Base-by-base conservation (phyloP, 2,329 filamentous ascomycete species). In the Alternaria sp. region DNA sequence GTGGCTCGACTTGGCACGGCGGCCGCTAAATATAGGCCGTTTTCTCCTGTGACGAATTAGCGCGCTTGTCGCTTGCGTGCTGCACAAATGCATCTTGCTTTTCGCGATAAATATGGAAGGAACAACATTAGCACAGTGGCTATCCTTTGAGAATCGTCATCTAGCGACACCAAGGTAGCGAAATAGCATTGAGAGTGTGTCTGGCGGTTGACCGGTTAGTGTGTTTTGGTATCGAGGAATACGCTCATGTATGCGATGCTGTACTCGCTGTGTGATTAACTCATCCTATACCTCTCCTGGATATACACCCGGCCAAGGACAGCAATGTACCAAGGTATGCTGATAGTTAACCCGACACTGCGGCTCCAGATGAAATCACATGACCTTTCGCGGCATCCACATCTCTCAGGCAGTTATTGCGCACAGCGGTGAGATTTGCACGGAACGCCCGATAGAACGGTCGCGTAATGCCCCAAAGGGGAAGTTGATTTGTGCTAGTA, bases 1-100 rank as follows among this genome's bases (percentile, higher is more conserved):
- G 60, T 68, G 62, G 68, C 59, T 63, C 41, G 22, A 54, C 60
- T 60, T 55, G 57, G 59, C 63, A 53, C 45, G 27, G 58, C 55
- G 60, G 63, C 30, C 61, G 52, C 70, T 70, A 74, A 74, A 74
- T 69, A 74, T 75, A 74, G 71, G 52, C 52, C 55, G n/a, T 62
- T 44, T 38, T 28, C 45, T 52, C 54, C 38, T 36, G 38, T 25
- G 54, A 60, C 48, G 28, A 60, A 43, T 41, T 34, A 55, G 62
- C 52, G 46, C 45, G 20, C 8, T 30, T 25, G n/a, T 52, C 32
- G 54, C 45, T 45, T 50, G 45, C 41, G 16, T 22, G 38, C 7
- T 20, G 55, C 56, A 45, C 27, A 22, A 20, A 40, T 41, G 40
- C 40, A 25, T 43, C 20, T 44, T 45, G 40, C 41, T 54, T 40